Evolutionary conservation across 164 flowering plant genomes (phyloP), one percentile per base, ranked within the genome.

Genomic region (Houttuynia cordata): DNA sequence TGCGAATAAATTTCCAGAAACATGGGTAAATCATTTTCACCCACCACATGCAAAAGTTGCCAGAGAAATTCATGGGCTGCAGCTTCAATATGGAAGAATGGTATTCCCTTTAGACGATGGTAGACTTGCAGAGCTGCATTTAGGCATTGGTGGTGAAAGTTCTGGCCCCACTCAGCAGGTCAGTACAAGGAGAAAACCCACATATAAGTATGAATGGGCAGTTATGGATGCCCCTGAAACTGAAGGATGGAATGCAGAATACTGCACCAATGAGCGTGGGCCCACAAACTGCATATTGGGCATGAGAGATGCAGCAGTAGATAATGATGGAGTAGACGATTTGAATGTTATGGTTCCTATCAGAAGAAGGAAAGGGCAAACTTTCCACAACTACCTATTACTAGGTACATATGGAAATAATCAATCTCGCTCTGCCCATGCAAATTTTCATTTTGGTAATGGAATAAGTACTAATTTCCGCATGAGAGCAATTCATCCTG

Each of bases 201-300:
- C 75, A 50, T 13, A 19, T 10, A 81, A 81, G 67, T 83, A 83
- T 55, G 74, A 73, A 45, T 90, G 97, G 97, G 72, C 92, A 49
- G 64, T 84, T 24, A 41, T 90, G 67, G 95, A 90, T 67, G 85
- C 83, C 56, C 97, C 97, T 17, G 92, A 87, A 67, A 73, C 83
- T 5, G 97, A 90, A 79, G 97, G 97, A 61, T 90, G 97, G 97
- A 90, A 90, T 65, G 79, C 81, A 60, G 92, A 87, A 68, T 90
- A 90, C 55, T 90, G 97, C 77, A 81, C 74, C 23, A 85, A 84
- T 67, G 80, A 80, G 51, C 87, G 86, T 62, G 92, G 97, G 12
- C 92, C 88, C 0, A 60, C 67, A 52, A 90, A 87, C 68, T 90
- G 97, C 78, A 70, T 85, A n/a, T 24, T 65, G 20, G 97, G 97